Evolutionary conservation across 31 red algal genomes (phyloP).

Genomic region (Asparagopsis taxiformis): DNA sequence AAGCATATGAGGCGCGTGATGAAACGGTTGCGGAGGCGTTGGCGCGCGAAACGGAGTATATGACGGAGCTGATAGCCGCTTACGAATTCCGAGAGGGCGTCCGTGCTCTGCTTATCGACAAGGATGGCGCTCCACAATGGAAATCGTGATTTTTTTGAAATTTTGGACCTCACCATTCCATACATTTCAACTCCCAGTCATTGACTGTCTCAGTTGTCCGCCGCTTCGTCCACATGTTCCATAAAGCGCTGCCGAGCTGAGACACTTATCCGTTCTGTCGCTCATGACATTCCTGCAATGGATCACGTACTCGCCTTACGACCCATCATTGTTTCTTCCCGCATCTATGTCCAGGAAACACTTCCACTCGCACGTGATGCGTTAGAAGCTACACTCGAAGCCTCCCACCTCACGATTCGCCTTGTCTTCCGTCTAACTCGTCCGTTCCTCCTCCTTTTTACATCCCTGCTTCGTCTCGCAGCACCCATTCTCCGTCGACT

Average conservation of each 20-base stretch:
- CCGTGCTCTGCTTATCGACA: conserved; percentile 43
- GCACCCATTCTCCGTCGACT: background rate
- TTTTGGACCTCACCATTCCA: background rate
- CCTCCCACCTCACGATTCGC: conserved; percentile 14
- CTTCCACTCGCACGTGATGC: conserved; percentile 38
- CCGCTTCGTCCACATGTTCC: too few species aligned
- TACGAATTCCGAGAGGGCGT: conserved; percentile 52
- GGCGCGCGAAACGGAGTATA: conserved; percentile 18
- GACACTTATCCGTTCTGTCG: too few species aligned
- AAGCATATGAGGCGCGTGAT: conserved; percentile 24
- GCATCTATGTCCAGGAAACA: conserved; percentile 11
- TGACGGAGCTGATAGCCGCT: conserved; percentile 12
- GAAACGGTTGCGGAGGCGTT: conserved; percentile 23
- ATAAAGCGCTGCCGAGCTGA: too few species aligned
- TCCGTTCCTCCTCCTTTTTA: conserved; percentile 9
- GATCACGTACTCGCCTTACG: conserved; percentile 23
- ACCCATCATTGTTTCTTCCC: conserved; percentile 3
- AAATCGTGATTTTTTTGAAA: background rate
- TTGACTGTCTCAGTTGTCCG: background rate
- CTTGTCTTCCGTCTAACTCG: conserved; percentile 4
- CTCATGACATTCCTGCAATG: background rate
- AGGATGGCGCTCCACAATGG: conserved; percentile 45
- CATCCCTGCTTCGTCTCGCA: background rate
- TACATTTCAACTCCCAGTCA: background rate
- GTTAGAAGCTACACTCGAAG: conserved; percentile 13